A percentile compares a stretch with the other conserved stretches of the same genome.
Conservation (phyloP, 1,284 basidiomycete species). For the Ceraceosorus bombacis region DNA sequence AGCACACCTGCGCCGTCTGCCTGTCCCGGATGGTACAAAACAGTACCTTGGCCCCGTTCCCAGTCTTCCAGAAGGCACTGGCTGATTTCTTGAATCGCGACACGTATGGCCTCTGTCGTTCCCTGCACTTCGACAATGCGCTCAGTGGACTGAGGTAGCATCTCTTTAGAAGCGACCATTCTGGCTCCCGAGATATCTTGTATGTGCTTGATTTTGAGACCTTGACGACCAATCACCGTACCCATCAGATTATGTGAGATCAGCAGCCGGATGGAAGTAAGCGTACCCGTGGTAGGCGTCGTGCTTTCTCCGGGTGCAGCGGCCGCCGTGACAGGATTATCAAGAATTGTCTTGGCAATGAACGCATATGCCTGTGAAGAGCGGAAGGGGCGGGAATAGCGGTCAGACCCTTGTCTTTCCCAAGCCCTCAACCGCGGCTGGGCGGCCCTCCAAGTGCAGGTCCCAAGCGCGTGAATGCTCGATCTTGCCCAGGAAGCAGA, state of each 20-base stretch:
- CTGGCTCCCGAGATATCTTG: constrained; percentile 48
- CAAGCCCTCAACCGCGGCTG: too few species aligned
- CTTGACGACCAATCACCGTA: constrained; percentile 48
- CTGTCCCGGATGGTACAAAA: constrained; percentile 75
- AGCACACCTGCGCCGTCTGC: constrained; percentile 51
- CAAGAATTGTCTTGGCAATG: constrained; percentile 83
- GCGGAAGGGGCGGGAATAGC: neutral
- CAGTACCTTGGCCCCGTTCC: constrained; percentile 82
- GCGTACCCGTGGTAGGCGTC: constrained; percentile 59
- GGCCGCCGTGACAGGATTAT: constrained; percentile 27
- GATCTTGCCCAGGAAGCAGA: too few species aligned
- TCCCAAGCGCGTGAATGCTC: too few species aligned
- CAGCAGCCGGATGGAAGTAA: constrained; percentile 73
- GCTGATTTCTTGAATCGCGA: constrained; percentile 86
- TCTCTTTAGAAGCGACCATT: constrained; percentile 49
- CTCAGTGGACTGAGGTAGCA: constrained; percentile 49
- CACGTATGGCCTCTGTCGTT: constrained; percentile 77
- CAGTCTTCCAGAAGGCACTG: constrained; percentile 93
- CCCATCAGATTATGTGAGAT: constrained; percentile 49
- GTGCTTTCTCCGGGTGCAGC: constrained; percentile 61
- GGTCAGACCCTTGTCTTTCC: neutral
- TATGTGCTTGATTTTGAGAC: constrained; percentile 49
- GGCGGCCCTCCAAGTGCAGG: too few species aligned
- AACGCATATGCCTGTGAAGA: constrained; percentile 76
- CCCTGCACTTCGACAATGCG: constrained; percentile 95